These are phyloP conservation scores for Paecilomyces dactylethromorphus DNA, from an alignment of 2,329 filamentous ascomycete species.

Conservation along the genomic window DNA sequence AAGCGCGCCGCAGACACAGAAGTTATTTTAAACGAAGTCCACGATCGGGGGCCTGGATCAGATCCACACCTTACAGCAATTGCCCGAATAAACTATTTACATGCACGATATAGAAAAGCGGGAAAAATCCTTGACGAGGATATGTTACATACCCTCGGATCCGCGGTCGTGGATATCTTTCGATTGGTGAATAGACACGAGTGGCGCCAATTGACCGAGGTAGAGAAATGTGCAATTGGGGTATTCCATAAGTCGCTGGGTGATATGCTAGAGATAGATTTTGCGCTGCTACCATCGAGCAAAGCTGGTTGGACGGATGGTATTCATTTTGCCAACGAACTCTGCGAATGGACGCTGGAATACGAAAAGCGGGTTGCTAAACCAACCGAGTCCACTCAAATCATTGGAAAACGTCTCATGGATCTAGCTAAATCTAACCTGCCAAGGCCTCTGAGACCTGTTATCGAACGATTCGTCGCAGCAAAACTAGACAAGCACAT, in stretches of 20 bases:
- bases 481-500: slow-evolving; percentile 4
- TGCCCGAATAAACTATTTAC: slow-evolving; percentile 54
- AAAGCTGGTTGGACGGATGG: slow-evolving; percentile 18
- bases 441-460: neutral
- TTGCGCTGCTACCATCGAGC: slow-evolving; percentile 12
- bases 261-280: slow-evolving; percentile 57
- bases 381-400: slow-evolving; percentile 4
- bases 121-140: slow-evolving; percentile 52
- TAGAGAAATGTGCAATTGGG: slow-evolving; percentile 58
- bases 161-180: slow-evolving; percentile 56
- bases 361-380: slow-evolving; percentile 3
- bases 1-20: slow-evolving; percentile 44
- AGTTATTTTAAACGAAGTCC: slow-evolving; percentile 37
- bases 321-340: slow-evolving; percentile 13
- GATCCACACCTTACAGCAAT: slow-evolving; percentile 40
- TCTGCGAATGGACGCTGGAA: slow-evolving; percentile 4
- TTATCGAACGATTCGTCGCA: slow-evolving; percentile 2
- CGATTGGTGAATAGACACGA: slow-evolving; percentile 57
- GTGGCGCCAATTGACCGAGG: slow-evolving; percentile 56
- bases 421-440: neutral
- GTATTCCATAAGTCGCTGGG: slow-evolving; percentile 58
- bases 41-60: slow-evolving; percentile 26
- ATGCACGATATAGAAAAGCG: slow-evolving; percentile 44
- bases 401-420: neutral
- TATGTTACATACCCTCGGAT: slow-evolving; percentile 51